These are phyloP conservation scores for Hibiscus syriacus DNA, from an alignment of 345 rosid species.

Conservation along the genomic window DNA sequence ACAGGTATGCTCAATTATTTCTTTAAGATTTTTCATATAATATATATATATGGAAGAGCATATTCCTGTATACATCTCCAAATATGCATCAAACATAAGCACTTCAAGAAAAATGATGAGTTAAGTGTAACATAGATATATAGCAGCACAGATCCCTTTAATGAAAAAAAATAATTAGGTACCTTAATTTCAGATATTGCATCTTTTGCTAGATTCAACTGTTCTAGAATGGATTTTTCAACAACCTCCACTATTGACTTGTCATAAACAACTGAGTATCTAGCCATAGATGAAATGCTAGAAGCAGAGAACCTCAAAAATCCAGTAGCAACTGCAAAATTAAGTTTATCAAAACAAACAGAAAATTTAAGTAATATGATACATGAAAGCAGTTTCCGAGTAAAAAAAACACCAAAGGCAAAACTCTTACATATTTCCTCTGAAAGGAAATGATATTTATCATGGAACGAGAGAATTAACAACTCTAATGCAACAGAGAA, in stretches of 20 bases:
- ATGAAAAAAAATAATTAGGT: slow-evolving; percentile 6
- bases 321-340: slow-evolving; percentile 73
- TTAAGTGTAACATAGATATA: neutral
- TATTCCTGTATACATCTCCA: neutral
- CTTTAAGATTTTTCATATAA: neutral
- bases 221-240: slow-evolving; percentile 53
- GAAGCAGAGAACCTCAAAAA: slow-evolving; percentile 52
- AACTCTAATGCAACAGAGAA: neutral
- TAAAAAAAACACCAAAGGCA: slow-evolving; percentile 4
- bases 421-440: neutral
- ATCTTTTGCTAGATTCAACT: slow-evolving; percentile 51
- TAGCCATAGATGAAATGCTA: slow-evolving; percentile 41
- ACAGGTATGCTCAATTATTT: neutral
- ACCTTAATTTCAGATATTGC: slow-evolving; percentile 55
- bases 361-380: slow-evolving; percentile 9
- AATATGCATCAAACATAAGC: neutral
- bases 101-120: neutral
- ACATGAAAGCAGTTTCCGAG: neutral
- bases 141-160: neutral
- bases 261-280: slow-evolving; percentile 26
- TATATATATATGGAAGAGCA: neutral
- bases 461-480: neutral
- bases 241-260: slow-evolving; percentile 29
- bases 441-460: neutral
- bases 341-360: neutral